These are phyloP conservation scores for Trichomonascaceae sp. DNA, from an alignment of 1,139 yeast genomes.

Conservation along the genomic window DNA sequence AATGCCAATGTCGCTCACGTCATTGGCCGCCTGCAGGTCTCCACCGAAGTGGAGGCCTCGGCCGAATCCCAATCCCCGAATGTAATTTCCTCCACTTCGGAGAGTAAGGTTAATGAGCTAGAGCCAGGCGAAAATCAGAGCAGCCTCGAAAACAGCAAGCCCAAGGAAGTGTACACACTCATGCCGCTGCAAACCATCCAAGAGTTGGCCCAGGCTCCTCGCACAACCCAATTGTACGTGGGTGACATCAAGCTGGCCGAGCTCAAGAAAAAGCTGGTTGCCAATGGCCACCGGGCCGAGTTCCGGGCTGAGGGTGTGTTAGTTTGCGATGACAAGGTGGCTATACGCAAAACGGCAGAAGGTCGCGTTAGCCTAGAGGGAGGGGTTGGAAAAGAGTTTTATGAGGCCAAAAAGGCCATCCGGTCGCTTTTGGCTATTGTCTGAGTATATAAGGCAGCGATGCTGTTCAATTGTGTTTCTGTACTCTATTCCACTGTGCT, in stretches of 20 bases:
- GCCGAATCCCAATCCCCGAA: too few relatives aligned
- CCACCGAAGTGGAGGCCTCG: constrained; percentile 1
- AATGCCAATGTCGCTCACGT: constrained; percentile 77
- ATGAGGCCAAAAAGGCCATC: constrained; percentile 63
- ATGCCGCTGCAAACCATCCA: constrained; percentile 18
- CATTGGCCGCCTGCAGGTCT: constrained; percentile 48
- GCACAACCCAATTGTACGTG: constrained; percentile 44
- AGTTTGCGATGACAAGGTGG: constrained; percentile 67
- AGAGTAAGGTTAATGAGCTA: constrained; percentile 6
- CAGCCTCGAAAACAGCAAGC: not conserved
- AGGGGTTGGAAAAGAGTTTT: constrained; percentile 59
- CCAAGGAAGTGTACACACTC: constrained; percentile 8
- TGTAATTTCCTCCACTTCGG: too few relatives aligned
- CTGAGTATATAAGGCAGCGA: constrained; percentile 12
- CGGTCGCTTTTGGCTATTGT: constrained; percentile 74
- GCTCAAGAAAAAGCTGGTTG: constrained; percentile 48
- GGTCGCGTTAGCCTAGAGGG: constrained; percentile 85
- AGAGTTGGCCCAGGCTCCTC: constrained; percentile 23
- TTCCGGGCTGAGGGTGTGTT: constrained; percentile 88
- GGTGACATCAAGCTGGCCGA: constrained; percentile 86
- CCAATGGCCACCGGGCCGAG: constrained; percentile 60
- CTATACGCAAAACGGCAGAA: constrained; percentile 64
- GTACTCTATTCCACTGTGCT: not conserved
- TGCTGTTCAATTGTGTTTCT: not conserved
- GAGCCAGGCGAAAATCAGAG: not conserved